These are phyloP conservation scores for Colletotrichum sp. DNA, from an alignment of 2,329 filamentous ascomycete genomes.

Conservation along the genomic window DNA sequence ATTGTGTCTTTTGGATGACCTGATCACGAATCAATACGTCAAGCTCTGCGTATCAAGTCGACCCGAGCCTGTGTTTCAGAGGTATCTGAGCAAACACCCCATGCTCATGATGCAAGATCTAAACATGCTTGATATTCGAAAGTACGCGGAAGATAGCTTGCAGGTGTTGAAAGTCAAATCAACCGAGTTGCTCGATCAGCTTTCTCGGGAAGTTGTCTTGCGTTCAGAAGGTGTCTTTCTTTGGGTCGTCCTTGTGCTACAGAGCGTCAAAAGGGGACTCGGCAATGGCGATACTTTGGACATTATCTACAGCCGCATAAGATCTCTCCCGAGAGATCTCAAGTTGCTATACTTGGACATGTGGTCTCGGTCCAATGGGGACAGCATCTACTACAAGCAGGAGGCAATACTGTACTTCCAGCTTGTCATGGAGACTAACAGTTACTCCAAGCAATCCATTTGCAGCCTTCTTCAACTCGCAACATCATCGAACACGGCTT, in stretches of 20 bases:
- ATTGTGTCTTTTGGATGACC: rapidly evolving
- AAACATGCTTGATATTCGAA: background rate
- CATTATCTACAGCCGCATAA: background rate
- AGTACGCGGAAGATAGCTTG: background rate
- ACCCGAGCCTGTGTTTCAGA: background rate
- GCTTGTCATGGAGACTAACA: background rate
- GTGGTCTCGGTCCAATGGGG: background rate
- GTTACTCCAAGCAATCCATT: background rate
- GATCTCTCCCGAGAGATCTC: background rate
- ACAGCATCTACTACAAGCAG: background rate
- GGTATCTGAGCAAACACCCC: background rate
- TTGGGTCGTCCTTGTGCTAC: background rate
- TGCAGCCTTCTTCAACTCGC: background rate
- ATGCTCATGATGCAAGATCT: background rate
- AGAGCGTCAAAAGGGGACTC: background rate
- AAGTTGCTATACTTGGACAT: background rate
- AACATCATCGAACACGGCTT: background rate
- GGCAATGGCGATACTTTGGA: background rate
- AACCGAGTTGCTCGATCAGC: rapidly evolving
- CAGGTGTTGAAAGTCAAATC: background rate
- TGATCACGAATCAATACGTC: background rate
- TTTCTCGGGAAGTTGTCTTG: background rate
- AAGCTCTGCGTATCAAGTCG: background rate
- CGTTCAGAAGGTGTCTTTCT: background rate
- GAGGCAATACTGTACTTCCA: background rate